These are phyloP conservation scores for Fusarium torulosum DNA, from an alignment of 2,329 filamentous ascomycete genomes.

Conservation along the genomic window DNA sequence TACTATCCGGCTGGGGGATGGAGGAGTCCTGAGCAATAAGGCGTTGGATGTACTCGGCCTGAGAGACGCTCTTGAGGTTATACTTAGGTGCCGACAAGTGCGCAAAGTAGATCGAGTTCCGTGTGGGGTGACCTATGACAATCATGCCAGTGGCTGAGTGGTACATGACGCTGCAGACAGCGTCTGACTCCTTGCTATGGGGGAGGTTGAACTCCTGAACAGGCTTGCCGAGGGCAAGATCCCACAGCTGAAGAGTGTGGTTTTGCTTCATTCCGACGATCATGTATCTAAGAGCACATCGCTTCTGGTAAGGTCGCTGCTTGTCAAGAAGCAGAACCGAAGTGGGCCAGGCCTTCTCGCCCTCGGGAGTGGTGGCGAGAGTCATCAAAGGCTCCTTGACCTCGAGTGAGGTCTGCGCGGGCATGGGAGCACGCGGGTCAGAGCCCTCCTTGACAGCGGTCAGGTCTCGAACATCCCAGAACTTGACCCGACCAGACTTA, in stretches of 20 bases:
- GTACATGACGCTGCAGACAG: conserved; percentile 97
- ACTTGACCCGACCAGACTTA: conserved; percentile 95
- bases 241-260: conserved; percentile 98
- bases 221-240: conserved; percentile 92
- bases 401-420: conserved; percentile 73
- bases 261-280: conserved; percentile 99
- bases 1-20: conserved; percentile 89
- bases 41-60: conserved; percentile 87
- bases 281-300: conserved; percentile 91
- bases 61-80: conserved; percentile 82
- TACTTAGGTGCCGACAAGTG: conserved; percentile 96
- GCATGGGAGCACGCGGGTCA: conserved; percentile 64
- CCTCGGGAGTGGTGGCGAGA: conserved; percentile 85
- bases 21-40: conserved; percentile 78
- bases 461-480: conserved; percentile 95
- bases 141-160: conserved; percentile 94
- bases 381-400: conserved; percentile 89
- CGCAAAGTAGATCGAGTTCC: conserved; percentile 97
- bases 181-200: conserved; percentile 94
- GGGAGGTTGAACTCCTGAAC: conserved; percentile 98
- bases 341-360: conserved; percentile 96
- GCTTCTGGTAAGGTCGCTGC: conserved; percentile 90
- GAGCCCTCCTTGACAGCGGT: conserved; percentile 66
- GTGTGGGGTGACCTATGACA: conserved; percentile 92
- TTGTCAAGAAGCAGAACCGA: conserved; percentile 97